Percentiles rank a stretch among this genome's conserved stretches.
phyloP scores from a whole-genome alignment of 179 eudicot genomes.

The Heliamphora pulchella region DNA sequence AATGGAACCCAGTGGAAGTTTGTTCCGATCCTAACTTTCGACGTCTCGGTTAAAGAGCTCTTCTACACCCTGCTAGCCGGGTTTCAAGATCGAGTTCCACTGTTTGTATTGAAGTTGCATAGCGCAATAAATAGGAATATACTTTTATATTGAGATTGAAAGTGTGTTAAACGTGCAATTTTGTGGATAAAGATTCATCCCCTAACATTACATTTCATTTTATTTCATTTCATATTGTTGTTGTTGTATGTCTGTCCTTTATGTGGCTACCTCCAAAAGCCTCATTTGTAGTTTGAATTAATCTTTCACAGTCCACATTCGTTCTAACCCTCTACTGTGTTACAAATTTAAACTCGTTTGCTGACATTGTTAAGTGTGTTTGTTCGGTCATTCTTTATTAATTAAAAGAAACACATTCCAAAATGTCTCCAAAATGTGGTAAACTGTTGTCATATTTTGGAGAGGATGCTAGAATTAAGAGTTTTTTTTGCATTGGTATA shows the following conservation, averaged over 20 bases:
- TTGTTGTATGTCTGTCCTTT: no score
- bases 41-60: no score
- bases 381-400: background rate
- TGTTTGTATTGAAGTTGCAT: no score
- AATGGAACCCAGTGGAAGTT: no score
- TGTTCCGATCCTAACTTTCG: no score
- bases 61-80: no score
- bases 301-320: background rate
- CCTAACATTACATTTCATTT: no score
- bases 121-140: constrained; percentile 1
- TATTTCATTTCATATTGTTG: no score
- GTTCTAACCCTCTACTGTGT: background rate
- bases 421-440: background rate
- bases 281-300: background rate
- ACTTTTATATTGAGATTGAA: background rate
- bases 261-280: background rate
- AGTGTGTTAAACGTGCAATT: constrained; percentile 3
- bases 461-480: background rate
- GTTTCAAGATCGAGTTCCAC: no score
- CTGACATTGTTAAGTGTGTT: background rate
- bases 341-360: background rate
- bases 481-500: no score
- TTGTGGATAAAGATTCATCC: background rate
- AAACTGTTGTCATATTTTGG: background rate
- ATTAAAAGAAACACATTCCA: no score